These are phyloP conservation scores for Diplosphaera chodatii DNA, from an alignment of 139 green algal genomes.

Conservation along the genomic window DNA sequence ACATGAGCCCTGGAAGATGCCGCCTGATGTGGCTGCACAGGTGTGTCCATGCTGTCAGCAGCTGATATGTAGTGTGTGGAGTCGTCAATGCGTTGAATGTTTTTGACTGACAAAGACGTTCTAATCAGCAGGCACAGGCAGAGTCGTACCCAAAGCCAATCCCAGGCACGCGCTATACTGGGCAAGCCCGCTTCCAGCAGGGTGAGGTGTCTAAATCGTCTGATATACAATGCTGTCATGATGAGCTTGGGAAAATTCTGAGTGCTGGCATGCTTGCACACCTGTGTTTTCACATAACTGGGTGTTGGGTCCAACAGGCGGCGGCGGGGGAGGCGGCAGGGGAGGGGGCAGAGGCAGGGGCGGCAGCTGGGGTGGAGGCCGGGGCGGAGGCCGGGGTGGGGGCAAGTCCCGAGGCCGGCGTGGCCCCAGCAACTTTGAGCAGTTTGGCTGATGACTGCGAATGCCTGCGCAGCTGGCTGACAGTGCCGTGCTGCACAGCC, in stretches of 20 bases:
- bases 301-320: not conserved
- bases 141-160: conserved; percentile 61
- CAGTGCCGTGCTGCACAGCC: too few relatives aligned
- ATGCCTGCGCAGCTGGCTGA: too few relatives aligned
- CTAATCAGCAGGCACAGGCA: conserved; percentile 29
- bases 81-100: too few relatives aligned
- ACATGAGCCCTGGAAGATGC: conserved; percentile 79
- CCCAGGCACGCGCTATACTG: conserved; percentile 9
- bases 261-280: not conserved
- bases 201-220: not conserved
- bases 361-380: conserved; percentile 8
- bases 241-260: conserved; percentile 1
- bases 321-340: conserved; percentile 4
- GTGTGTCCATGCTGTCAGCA: not conserved
- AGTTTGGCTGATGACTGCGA: conserved; percentile 30
- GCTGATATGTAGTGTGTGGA: too few relatives aligned
- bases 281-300: not conserved
- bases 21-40: conserved; percentile 43
- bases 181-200: not conserved
- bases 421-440: conserved; percentile 36
- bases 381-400: not conserved
- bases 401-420: not conserved
- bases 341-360: conserved; percentile 19
- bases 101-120: too few relatives aligned
- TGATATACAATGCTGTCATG: not conserved